A percentile compares a stretch with the other conserved stretches of the same genome.
phyloP scores from a whole-genome alignment of 2,329 filamentous ascomycete genomes.

The Juglanconis oblonga region DNA sequence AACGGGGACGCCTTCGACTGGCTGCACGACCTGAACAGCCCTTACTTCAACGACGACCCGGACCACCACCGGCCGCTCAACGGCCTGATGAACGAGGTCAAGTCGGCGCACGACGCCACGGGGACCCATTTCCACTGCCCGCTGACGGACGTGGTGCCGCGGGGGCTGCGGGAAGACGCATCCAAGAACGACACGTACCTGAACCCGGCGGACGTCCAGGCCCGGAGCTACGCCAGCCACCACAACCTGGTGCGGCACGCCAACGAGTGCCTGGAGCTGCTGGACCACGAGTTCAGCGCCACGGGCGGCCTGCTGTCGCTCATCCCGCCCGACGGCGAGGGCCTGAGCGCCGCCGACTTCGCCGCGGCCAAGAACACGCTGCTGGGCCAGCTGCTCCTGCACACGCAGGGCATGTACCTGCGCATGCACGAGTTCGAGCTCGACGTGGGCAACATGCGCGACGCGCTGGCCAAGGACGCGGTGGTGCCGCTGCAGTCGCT shows the following conservation, averaged over 20 bases:
- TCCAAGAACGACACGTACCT: slow-evolving; percentile 7
- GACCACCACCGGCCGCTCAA: slow-evolving; percentile 45
- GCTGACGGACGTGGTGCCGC: slow-evolving; percentile 28
- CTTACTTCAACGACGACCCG: slow-evolving; percentile 48
- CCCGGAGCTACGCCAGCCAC: slow-evolving; percentile 42
- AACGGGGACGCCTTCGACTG: slow-evolving; percentile 55
- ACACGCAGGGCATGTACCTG: slow-evolving; percentile 49
- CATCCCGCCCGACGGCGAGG: slow-evolving; percentile 41
- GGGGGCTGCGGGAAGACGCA: slow-evolving; percentile 19
- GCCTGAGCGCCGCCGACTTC: slow-evolving; percentile 33
- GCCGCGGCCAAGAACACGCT: slow-evolving; percentile 47
- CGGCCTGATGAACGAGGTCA: slow-evolving; percentile 44
- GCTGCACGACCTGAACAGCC: slow-evolving; percentile 46
- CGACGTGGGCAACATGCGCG: slow-evolving; percentile 47
- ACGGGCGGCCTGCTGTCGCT: slow-evolving; percentile 55
- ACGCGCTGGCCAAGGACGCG: slow-evolving; percentile 49
- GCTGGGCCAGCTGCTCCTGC: slow-evolving; percentile 56
- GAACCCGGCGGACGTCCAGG: neutral
- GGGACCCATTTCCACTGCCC: slow-evolving; percentile 47
- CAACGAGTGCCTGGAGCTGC: slow-evolving; percentile 56
- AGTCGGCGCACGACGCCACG: slow-evolving; percentile 36
- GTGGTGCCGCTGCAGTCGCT: slow-evolving; percentile 50
- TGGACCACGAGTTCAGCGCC: slow-evolving; percentile 56
- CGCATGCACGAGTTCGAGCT: slow-evolving; percentile 59
- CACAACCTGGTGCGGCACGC: slow-evolving; percentile 53